Base-by-base conservation (phyloP, 2,329 filamentous ascomycete species). In the Zymoseptoria tritici region DNA sequence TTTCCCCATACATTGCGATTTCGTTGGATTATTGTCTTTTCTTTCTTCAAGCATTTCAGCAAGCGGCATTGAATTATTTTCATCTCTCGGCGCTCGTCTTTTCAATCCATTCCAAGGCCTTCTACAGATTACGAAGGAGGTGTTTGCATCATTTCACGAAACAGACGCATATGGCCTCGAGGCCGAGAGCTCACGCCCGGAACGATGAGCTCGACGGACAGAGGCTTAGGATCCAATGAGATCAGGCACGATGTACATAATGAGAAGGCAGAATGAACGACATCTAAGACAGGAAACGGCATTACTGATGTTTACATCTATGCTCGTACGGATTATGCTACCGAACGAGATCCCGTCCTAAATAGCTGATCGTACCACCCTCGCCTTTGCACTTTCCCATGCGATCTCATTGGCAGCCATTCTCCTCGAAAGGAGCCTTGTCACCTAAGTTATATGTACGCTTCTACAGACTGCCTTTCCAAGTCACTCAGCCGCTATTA, bases 31-130 rank as follows among this genome's bases (percentile, higher is more conserved):
- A 21, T 24, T 58, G 13, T 59, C 54, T 54, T 50, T n/a, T 54
- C 46, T n/a, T 16, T 21, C 46, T 50, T 51, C 52, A 29, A 64
- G 62, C 62, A 61, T 64, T 64, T 42, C 46, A 61, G 63, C 62
- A 61, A 63, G 57, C 61, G 42, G 49, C 56, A 9, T 36, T 9
- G 55, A 29, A 56, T 55, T 19, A 9, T 50, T 49, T 51, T 29
- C 49, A 11, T 53, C 7, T 53, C 26, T 9, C n/a, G 9, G 11
- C 19, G n/a, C n/a, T 11, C 22, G 19, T 21, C 20, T 52, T 52
- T 52, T 20, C 20, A 16, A 19, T 52, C n/a, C 8, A 5, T 21
- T 19, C 7, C n/a, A n/a, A 52, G 4, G 19, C 20, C n/a, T 52
- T 19, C 50, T 22, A 11, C 20, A 22, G 11, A 4, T 19, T 22